A percentile compares a stretch with the other conserved stretches of the same genome.
phyloP scores from a whole-genome alignment of 805 yeast genomes.

The Ogataea saltuana region DNA sequence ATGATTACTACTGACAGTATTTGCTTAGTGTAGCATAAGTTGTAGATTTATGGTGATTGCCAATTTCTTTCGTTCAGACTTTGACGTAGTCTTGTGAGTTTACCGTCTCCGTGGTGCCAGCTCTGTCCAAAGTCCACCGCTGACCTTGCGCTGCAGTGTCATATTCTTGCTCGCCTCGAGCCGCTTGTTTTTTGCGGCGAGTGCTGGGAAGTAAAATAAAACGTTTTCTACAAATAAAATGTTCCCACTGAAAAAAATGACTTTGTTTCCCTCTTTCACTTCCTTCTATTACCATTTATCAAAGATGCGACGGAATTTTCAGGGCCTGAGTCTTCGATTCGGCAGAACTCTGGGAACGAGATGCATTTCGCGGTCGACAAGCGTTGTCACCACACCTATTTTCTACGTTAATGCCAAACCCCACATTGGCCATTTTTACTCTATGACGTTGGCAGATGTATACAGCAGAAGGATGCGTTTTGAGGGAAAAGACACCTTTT shows the following conservation, averaged over 20 bases:
- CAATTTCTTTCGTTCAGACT: no score
- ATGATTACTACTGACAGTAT: background rate
- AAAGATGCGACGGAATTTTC: background rate
- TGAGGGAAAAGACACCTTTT: constrained; percentile 42
- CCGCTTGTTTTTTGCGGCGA: no score
- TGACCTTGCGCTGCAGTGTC: no score
- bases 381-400: constrained; percentile 83
- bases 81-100: no score
- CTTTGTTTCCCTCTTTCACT: no score
- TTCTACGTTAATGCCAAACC: constrained; percentile 96
- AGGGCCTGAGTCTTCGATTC: background rate
- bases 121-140: no score
- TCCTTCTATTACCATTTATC: no score
- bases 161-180: no score
- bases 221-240: background rate
- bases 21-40: background rate
- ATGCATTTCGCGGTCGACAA: constrained; percentile 14
- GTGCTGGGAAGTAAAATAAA: no score
- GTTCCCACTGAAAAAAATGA: background rate
- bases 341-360: background rate
- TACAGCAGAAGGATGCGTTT: constrained; percentile 69
- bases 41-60: no score
- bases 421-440: constrained; percentile 89
- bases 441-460: constrained; percentile 83
- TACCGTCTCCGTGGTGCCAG: no score